Percentiles rank a stretch among this genome's conserved stretches.
Evolutionary conservation across 306 rosid species (phyloP).

Genomic region (Psophocarpus tetragonolobus): DNA sequence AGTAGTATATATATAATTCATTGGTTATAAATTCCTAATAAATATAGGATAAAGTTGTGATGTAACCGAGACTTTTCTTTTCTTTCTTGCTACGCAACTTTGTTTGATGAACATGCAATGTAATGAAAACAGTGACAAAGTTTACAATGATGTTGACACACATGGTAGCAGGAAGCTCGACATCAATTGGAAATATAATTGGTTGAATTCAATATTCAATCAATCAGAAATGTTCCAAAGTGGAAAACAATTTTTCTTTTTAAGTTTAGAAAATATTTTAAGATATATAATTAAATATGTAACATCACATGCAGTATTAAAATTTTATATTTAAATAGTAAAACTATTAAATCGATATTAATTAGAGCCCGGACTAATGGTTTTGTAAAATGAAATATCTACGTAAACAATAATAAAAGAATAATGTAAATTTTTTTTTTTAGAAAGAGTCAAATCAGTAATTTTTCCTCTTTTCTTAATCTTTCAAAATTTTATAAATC

Average conservation of each 20-base stretch:
- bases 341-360: neutral
- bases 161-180: slow-evolving; percentile 1
- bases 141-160: neutral
- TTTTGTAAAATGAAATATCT: neutral
- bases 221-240: neutral
- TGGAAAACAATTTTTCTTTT: neutral
- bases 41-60: neutral
- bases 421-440: too few species aligned
- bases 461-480: too few species aligned
- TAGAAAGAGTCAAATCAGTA: too few species aligned
- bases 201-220: neutral
- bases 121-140: slow-evolving; percentile 5
- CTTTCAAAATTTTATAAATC: too few species aligned
- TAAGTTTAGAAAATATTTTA: neutral
- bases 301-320: too few species aligned
- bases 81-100: slow-evolving; percentile 10
- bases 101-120: neutral
- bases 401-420: neutral
- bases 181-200: neutral
- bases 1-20: neutral
- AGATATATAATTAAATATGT: neutral
- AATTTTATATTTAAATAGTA: too few species aligned
- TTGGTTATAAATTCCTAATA: neutral
- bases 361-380: neutral
- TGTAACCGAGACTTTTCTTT: slow-evolving; percentile 4